Conservation (phyloP, 176 grass and related monocot genomes). For the Oryza punctata region DNA sequence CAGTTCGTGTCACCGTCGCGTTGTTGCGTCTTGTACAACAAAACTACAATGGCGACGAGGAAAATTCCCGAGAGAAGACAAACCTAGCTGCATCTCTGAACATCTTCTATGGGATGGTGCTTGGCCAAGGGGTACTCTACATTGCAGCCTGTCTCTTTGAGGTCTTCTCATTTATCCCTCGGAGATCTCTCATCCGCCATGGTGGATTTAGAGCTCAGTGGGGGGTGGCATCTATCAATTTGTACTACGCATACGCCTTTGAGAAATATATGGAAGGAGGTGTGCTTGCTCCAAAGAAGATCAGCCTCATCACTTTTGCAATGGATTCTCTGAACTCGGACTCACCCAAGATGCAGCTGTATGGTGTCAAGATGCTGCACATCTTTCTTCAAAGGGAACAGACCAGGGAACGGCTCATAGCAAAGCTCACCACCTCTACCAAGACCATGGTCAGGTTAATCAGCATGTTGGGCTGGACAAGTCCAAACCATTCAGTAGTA, state of each 20-base stretch:
- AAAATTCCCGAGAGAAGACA: no score
- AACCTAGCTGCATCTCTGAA: background rate
- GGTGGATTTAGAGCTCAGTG: background rate
- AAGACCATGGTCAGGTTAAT: background rate
- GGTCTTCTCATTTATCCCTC: constrained; percentile 6
- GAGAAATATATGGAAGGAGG: background rate
- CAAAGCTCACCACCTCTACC: no score
- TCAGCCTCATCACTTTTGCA: constrained; percentile 4
- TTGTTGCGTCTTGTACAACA: no score
- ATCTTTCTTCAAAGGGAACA: background rate
- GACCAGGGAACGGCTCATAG: background rate
- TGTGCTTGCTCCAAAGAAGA: background rate
- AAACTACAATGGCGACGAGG: background rate
- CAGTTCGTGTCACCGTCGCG: no score
- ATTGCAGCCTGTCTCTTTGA: background rate
- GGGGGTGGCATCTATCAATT: background rate
- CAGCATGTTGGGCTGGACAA: background rate
- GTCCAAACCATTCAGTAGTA: no score
- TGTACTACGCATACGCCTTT: constrained; percentile 21
- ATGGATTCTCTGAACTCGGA: background rate
- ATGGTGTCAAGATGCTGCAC: background rate
- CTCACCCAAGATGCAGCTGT: background rate
- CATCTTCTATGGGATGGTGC: constrained; percentile 20
- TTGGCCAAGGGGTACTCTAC: constrained; percentile 26
- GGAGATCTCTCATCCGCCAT: background rate